Conservation (phyloP, 2,329 filamentous ascomycete genomes). For the Talaromyces sp. region DNA sequence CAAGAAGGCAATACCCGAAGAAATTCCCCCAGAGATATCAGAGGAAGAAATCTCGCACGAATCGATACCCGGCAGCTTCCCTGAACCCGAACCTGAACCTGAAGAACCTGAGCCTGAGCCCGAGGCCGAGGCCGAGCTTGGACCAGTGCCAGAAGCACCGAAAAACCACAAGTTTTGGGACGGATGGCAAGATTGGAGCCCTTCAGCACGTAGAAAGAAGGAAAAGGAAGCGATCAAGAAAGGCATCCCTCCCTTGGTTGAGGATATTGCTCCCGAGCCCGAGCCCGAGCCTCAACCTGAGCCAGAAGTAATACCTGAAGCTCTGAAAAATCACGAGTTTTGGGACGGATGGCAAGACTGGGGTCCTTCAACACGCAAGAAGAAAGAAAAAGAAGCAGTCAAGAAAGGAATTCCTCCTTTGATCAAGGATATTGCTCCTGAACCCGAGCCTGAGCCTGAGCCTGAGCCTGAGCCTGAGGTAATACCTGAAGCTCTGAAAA, state of each 20-base stretch:
- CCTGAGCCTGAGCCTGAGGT: slow-evolving; percentile 36
- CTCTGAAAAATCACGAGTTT: slow-evolving; percentile 25
- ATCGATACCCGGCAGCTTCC: slow-evolving; percentile 55
- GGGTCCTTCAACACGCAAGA: slow-evolving; percentile 8
- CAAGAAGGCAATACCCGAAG: slow-evolving; percentile 41
- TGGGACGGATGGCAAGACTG: slow-evolving; percentile 17
- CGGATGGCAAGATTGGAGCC: background rate
- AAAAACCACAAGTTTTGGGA: slow-evolving; percentile 14
- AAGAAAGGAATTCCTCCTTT: slow-evolving; percentile 17
- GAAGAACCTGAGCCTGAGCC: slow-evolving; percentile 24
- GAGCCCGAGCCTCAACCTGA: slow-evolving; percentile 25
- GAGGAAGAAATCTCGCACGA: slow-evolving; percentile 28
- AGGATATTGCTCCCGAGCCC: slow-evolving; percentile 24
- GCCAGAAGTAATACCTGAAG: slow-evolving; percentile 41
- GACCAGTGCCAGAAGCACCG: slow-evolving; percentile 22
- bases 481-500: slow-evolving; percentile 37
- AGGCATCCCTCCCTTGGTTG: slow-evolving; percentile 9
- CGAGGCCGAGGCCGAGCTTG: background rate
- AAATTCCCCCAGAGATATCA: slow-evolving; percentile 23
- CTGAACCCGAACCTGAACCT: slow-evolving; percentile 41
- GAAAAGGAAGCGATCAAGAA: slow-evolving; percentile 14
- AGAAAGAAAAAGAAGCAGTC: slow-evolving; percentile 18
- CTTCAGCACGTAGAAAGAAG: slow-evolving; percentile 4
- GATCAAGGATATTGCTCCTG: slow-evolving; percentile 20
- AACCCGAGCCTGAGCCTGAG: slow-evolving; percentile 24